Conservation (phyloP, 148 eudicot species). For the Fallopia convolvulus region DNA sequence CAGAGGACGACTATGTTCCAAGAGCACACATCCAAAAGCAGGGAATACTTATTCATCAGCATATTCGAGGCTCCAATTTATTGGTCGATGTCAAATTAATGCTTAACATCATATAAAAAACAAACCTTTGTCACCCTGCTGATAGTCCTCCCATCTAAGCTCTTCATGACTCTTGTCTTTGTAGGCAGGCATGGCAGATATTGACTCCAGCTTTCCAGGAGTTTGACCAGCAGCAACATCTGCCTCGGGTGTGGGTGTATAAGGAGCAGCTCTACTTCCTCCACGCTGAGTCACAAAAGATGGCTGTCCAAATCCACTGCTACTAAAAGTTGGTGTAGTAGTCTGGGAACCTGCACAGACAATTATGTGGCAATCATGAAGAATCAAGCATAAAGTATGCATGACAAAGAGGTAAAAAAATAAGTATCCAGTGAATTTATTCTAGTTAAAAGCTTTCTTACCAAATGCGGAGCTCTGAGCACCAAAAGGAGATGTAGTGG, state of each 20-base stretch:
- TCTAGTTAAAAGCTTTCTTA: neutral
- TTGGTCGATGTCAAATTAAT: neutral
- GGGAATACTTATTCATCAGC: neutral
- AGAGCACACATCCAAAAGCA: neutral
- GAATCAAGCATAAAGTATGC: neutral
- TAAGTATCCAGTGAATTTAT: neutral
- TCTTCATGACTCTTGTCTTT: constrained; percentile 97
- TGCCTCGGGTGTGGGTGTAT: constrained; percentile 54
- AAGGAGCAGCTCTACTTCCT: constrained; percentile 72
- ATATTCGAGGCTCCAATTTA: neutral
- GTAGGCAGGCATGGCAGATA: constrained; percentile 90
- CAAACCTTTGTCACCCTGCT: constrained; percentile 90
- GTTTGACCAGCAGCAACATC: constrained; percentile 34
- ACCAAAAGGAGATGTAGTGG: constrained; percentile 20
- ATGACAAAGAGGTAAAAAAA: neutral
- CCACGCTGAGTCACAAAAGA: constrained; percentile 60
- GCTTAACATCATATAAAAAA: neutral
- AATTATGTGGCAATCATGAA: neutral
- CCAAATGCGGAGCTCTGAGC: constrained; percentile 23
- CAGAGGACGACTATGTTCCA: neutral
- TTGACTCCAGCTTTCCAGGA: constrained; percentile 76
- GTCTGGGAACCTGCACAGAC: constrained; percentile 55
- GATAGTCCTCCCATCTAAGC: constrained; percentile 97
- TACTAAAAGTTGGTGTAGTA: constrained; percentile 47
- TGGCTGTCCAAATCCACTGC: constrained; percentile 65